Conservation (phyloP, 2,329 filamentous ascomycete species). For the Botrytis aclada region DNA sequence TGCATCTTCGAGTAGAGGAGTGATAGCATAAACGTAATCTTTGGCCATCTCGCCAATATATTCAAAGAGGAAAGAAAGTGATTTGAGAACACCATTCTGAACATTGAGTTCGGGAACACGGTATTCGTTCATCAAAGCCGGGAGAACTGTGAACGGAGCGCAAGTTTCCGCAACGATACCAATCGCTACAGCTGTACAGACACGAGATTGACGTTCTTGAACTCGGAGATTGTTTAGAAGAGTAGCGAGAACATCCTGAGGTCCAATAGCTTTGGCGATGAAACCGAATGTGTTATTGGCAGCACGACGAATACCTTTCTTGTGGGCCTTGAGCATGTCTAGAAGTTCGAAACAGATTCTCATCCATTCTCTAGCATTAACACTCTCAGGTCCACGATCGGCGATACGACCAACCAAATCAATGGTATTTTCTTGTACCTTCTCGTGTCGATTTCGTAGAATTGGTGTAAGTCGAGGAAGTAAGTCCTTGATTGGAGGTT, state of each 20-base stretch:
- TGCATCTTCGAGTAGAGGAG: constrained; percentile 90
- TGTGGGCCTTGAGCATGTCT: constrained; percentile 99
- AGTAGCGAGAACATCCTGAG: constrained; percentile 93
- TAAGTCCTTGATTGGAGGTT: constrained; percentile 94
- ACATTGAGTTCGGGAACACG: constrained; percentile 97
- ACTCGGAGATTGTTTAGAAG: constrained; percentile 95
- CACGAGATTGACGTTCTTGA: constrained; percentile 95
- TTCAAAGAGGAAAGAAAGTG: constrained; percentile 94
- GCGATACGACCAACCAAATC: constrained; percentile 97
- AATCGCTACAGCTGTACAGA: constrained; percentile 97
- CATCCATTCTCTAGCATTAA: constrained; percentile 99
- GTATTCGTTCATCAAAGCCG: constrained; percentile 98
- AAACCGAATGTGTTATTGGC: constrained; percentile 99
- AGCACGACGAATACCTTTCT: constrained; percentile 96
- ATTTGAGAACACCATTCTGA: constrained; percentile 97
- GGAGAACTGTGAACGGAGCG: constrained; percentile 96
- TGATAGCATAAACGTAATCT: constrained; percentile 98
- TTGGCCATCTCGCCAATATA: constrained; percentile 99
- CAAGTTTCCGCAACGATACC: constrained; percentile 98
- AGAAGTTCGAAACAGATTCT: constrained; percentile 98
- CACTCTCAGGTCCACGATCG: constrained; percentile 91
- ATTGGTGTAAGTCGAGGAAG: constrained; percentile 96
- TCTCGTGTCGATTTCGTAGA: constrained; percentile 95
- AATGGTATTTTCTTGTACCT: constrained; percentile 98
- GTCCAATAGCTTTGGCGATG: constrained; percentile 98